phyloP scores from a whole-genome alignment of 805 yeast species.

The Cyberlindnera americana region DNA sequence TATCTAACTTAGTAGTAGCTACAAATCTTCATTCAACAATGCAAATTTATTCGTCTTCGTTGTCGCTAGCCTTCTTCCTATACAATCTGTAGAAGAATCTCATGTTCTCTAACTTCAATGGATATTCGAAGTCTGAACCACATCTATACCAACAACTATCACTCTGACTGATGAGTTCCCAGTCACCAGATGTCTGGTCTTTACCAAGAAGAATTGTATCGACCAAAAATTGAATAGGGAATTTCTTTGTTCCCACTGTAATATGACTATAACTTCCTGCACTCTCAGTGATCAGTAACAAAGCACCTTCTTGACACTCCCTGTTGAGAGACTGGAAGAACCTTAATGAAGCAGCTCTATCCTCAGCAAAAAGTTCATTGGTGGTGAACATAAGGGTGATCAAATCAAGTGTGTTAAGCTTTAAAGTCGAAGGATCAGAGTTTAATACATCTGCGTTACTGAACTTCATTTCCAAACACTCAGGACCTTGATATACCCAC shows the following conservation, averaged over 20 bases:
- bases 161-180: conserved; percentile 62
- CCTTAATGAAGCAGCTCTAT: conserved; percentile 56
- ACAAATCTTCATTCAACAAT: no score
- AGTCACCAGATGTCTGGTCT: conserved; percentile 44
- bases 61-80: conserved; percentile 37
- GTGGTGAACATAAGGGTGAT: conserved; percentile 82
- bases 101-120: conserved; percentile 79
- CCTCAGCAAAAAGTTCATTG: conserved; percentile 75
- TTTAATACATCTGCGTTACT: conserved; percentile 35
- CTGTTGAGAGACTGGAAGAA: conserved; percentile 51
- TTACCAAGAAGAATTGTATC: conserved; percentile 67
- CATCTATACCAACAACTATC: conserved; percentile 84
- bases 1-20: no score
- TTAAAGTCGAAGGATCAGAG: conserved; percentile 20
- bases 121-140: conserved; percentile 50
- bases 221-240: conserved; percentile 78
- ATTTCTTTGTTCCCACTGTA: conserved; percentile 66
- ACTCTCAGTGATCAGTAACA: conserved; percentile 71
- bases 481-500: conserved; percentile 49
- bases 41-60: not conserved
- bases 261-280: conserved; percentile 90
- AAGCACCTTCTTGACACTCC: conserved; percentile 52
- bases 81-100: conserved; percentile 78
- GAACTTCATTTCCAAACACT: conserved; percentile 32
- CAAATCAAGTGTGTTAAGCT: conserved; percentile 37